These are phyloP conservation scores for Triadica sebifera DNA, from an alignment of 345 rosid genomes.

Conservation along the genomic window DNA sequence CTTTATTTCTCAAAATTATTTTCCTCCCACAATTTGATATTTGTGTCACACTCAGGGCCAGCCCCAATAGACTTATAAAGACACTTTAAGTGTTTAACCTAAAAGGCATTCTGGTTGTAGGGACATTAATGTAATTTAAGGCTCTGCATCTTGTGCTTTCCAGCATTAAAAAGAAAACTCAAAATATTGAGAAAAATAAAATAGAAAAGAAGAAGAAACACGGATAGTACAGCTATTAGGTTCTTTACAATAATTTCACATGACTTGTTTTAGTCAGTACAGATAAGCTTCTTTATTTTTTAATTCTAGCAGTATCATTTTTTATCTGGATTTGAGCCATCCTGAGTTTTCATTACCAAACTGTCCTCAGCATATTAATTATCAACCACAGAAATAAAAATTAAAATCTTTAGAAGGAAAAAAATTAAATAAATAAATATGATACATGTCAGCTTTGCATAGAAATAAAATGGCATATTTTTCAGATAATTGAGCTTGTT, in stretches of 20 bases:
- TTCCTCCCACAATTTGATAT: neutral
- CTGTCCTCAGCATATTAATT: constrained; percentile 7
- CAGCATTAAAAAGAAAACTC: constrained; percentile 53
- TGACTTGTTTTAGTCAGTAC: constrained; percentile 6
- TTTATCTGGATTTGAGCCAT: constrained; percentile 2
- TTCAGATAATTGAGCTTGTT: too few relatives aligned
- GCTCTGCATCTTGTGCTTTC: constrained; percentile 43
- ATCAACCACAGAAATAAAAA: neutral
- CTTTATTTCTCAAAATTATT: constrained; percentile 2
- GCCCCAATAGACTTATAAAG: neutral
- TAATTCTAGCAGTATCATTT: neutral
- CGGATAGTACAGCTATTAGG: constrained; percentile 15
- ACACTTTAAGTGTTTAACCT: constrained; percentile 5
- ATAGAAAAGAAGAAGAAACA: too few relatives aligned
- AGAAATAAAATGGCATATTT: too few relatives aligned
- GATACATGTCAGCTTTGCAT: too few relatives aligned
- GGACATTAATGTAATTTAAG: constrained; percentile 27
- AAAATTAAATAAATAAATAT: too few relatives aligned
- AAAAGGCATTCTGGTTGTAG: neutral
- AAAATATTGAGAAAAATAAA: constrained; percentile 8
- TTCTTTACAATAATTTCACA: constrained; percentile 10
- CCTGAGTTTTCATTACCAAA: constrained; percentile 9
- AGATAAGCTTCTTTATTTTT: constrained; percentile 19
- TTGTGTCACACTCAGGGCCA: neutral
- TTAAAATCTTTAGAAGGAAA: too few relatives aligned